Evolutionary conservation across 2,329 filamentous ascomycete genomes (phyloP), one percentile per base, ranked within the genome.

Genomic region (Balansia obtecta): DNA sequence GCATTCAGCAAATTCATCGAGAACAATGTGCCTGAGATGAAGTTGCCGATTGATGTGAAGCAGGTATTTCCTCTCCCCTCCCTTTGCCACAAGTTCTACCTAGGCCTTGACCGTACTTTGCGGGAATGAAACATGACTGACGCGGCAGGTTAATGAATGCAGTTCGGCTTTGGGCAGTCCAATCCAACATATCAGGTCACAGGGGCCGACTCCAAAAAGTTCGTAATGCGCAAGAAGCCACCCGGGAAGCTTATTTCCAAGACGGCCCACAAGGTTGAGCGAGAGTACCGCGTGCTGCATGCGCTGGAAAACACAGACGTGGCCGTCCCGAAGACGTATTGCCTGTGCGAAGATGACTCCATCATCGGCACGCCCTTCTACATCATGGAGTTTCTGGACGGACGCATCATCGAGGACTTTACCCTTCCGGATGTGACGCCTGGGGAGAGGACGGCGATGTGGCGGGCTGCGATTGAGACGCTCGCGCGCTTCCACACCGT

Each of bases 101-200:
- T 27, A 8, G 27, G 27, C 8, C 27, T 8, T 27, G 27, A 27
- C 27, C 5, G 27, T 27, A 27, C 27, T 27, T 27, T 27, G 4
- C 27, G 27, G 8, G 27, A 27, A 27, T 27, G 27, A 27, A 27
- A 27, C 27, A 27, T 27, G 27, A 7, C 27, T 27, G 27, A 27
- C 27, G 27, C 27, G 27, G 27, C 27, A 7, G 27, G 7, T 27
- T 27, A 27, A 6, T 20, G 20, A 27, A 6, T 20, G 20, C 61
- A 97, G 87, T 98, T 97, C 65, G 88, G 90, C 60, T 97, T 94
- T 66, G 93, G 93, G 53, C 93, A 97, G 71, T 95, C 88, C 52
- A 98, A 97, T 65, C 93, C 93, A 43, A 98, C 93, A 2, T 98
- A 97, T 71, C 88, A 91, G 62, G 76, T 97, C 62, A 95, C 83